Conservation (phyloP, 2,329 filamentous ascomycete species). For the Apiospora marii region DNA sequence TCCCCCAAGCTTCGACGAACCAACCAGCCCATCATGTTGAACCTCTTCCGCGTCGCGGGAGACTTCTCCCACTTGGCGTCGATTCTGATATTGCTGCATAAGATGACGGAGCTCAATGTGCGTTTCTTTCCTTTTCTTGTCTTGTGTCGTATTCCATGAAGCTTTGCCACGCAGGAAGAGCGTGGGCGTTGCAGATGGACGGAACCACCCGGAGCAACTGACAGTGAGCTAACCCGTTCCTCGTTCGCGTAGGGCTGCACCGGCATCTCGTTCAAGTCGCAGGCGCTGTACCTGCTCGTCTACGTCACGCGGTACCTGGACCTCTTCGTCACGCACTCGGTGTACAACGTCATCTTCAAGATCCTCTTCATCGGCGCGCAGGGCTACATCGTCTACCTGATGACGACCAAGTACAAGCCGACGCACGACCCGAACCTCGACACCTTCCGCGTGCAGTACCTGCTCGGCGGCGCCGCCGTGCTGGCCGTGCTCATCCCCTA, state of each 20-base stretch:
- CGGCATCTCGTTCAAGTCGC: constrained; percentile 98
- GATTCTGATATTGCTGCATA: constrained; percentile 93
- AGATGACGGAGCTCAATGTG: constrained; percentile 94
- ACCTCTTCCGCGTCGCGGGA: constrained; percentile 67
- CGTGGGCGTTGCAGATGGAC: neutral
- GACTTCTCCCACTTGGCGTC: constrained; percentile 96
- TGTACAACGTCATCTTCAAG: constrained; percentile 97
- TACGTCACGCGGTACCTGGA: constrained; percentile 95
- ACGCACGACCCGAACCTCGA: constrained; percentile 97
- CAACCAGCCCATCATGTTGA: constrained; percentile 47
- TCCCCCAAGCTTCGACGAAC: neutral
- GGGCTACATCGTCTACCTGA: constrained; percentile 95
- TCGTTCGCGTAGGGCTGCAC: constrained; percentile 78
- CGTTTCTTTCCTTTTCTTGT: constrained; percentile 40
- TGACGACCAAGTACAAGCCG: constrained; percentile 97
- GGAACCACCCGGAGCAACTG: neutral
- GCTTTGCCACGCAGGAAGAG: neutral
- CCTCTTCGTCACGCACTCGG: constrained; percentile 81
- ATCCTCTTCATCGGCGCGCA: constrained; percentile 91
- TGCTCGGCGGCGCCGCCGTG: constrained; percentile 81
- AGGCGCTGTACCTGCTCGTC: constrained; percentile 92
- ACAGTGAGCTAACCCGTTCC: neutral
- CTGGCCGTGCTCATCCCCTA: constrained; percentile 86
- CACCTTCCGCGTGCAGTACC: constrained; percentile 96
- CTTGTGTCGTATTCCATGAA: neutral